phyloP scores from a whole-genome alignment of 164 flowering plant species.

The Macadamia integrifolia region DNA sequence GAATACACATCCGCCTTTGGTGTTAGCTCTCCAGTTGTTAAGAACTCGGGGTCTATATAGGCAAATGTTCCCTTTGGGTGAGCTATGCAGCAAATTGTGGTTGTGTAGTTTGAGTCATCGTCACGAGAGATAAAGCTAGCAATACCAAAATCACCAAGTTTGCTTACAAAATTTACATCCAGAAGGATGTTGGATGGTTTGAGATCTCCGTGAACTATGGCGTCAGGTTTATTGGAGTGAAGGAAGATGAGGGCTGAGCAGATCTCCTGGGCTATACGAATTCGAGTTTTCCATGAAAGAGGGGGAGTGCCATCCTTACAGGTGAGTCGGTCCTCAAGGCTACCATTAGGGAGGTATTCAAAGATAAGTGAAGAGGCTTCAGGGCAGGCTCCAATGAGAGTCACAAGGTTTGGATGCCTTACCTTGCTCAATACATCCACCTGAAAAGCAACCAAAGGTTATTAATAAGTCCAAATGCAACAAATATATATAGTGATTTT shows the following conservation, averaged over 20 bases:
- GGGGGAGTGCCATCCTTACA: conserved; percentile 31
- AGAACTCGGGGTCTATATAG: conserved; percentile 80
- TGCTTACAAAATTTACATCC: conserved; percentile 44
- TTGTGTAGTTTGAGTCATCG: conserved; percentile 3
- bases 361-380: conserved; percentile 54
- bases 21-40: conserved; percentile 68
- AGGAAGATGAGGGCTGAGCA: conserved; percentile 62
- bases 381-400: conserved; percentile 53
- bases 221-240: conserved; percentile 38
- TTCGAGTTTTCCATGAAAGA: conserved; percentile 60
- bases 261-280: conserved; percentile 44
- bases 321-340: conserved; percentile 54
- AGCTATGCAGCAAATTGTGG: conserved; percentile 19
- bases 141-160: conserved; percentile 50
- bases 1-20: conserved; percentile 74
- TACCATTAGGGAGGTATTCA: conserved; percentile 57
- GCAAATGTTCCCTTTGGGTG: conserved; percentile 64
- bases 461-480: too few species aligned
- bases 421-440: conserved; percentile 52
- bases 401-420: conserved; percentile 67
- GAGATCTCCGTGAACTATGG: conserved; percentile 50
- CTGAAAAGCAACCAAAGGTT: conserved; percentile 26
- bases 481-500: too few species aligned
- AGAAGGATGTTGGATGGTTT: conserved; percentile 61
- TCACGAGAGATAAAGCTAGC: conserved; percentile 18